phyloP scores from a whole-genome alignment of 2,329 filamentous ascomycete genomes.

The Albophoma yamanashiensis region DNA sequence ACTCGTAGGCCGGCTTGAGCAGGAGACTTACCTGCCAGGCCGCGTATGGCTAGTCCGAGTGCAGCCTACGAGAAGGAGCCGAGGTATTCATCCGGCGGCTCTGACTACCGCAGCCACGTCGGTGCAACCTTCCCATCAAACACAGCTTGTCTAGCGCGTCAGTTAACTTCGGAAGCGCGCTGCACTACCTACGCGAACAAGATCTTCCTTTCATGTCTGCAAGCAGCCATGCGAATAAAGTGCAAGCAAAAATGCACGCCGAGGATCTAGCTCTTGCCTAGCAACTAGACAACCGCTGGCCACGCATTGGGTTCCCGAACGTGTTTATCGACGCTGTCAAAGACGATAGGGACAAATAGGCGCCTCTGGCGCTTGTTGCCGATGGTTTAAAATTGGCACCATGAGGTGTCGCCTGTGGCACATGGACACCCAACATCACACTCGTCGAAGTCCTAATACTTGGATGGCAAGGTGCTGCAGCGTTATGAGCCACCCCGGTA shows the following conservation, averaged over 20 bases:
- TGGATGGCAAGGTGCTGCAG: neutral
- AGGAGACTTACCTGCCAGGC: neutral
- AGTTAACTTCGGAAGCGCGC: neutral
- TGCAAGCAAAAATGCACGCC: too few relatives aligned
- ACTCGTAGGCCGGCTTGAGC: neutral
- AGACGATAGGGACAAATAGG: neutral
- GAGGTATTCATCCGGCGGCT: neutral
- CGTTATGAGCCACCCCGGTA: neutral
- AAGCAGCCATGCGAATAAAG: neutral
- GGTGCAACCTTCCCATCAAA: neutral
- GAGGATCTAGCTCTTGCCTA: neutral
- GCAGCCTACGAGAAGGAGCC: neutral
- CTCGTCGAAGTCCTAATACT: neutral
- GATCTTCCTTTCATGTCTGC: neutral
- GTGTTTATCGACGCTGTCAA: neutral
- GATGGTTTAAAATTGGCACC: neutral
- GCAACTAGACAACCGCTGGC: neutral
- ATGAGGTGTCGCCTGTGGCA: neutral
- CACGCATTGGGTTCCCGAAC: neutral
- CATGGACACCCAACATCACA: neutral
- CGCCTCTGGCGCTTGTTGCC: neutral
- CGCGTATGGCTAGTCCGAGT: neutral
- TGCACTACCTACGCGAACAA: neutral
- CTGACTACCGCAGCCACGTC: neutral
- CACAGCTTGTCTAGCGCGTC: neutral